Evolutionary conservation across 257 asterid species (phyloP).

Genomic region (Nemophila menziesii): DNA sequence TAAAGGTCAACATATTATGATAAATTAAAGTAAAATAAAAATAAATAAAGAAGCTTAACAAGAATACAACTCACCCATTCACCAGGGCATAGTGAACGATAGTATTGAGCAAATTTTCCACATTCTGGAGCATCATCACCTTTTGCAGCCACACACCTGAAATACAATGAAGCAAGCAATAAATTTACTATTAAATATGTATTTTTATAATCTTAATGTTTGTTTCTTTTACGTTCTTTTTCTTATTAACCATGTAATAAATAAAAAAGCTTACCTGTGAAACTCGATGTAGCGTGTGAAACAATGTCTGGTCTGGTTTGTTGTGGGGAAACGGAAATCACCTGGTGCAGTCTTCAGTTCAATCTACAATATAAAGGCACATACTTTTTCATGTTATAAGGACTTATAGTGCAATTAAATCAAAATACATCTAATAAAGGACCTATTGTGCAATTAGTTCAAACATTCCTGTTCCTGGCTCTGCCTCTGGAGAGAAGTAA

Average conservation of each 20-base stretch:
- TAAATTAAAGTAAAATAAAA: no score
- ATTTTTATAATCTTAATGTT: no score
- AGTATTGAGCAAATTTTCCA: conserved; percentile 50
- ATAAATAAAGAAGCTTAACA: not conserved
- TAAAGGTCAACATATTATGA: no score
- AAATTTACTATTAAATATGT: no score
- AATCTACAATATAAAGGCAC: conserved; percentile 37
- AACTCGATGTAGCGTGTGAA: conserved; percentile 91
- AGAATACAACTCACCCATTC: conserved; percentile 65
- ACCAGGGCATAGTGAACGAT: conserved; percentile 81
- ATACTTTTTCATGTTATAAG: no score
- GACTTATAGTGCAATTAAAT: no score
- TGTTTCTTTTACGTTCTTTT: no score
- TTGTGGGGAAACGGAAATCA: conserved; percentile 93
- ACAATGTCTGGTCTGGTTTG: conserved; percentile 91
- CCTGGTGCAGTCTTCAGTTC: conserved; percentile 89
- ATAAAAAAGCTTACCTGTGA: conserved; percentile 41
- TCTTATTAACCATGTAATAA: no score
- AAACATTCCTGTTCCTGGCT: no score
- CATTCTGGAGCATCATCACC: conserved; percentile 61
- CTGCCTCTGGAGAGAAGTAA: no score
- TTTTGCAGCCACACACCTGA: conserved; percentile 67
- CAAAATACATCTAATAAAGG: no score
- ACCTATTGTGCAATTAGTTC: no score
- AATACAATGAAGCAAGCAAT: not conserved